A percentile compares a stretch with the other conserved stretches of the same genome.
Conservation (phyloP, 148 eudicot genomes). For the Polygonum maritimum region DNA sequence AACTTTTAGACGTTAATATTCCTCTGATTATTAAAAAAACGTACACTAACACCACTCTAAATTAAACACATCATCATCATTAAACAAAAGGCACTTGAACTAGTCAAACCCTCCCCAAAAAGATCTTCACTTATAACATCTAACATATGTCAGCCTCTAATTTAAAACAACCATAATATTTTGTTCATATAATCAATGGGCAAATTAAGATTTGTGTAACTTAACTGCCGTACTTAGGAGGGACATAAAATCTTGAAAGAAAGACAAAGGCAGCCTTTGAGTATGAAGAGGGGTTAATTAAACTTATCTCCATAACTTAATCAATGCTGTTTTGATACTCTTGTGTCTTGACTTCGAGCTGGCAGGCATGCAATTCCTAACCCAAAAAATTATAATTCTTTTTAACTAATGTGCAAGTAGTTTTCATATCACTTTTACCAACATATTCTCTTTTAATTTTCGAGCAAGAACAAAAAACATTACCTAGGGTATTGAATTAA, state of each 20-base stretch:
- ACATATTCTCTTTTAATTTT: background rate
- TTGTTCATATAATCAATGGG: too few species aligned
- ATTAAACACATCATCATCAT: background rate
- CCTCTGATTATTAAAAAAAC: background rate
- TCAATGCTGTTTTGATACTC: background rate
- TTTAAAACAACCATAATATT: background rate
- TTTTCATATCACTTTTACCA: background rate
- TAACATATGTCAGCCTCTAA: too few species aligned
- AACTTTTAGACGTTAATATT: background rate
- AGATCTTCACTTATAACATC: background rate
- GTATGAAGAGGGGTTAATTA: background rate
- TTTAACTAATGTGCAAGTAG: background rate
- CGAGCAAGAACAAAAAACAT: background rate
- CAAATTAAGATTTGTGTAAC: too few species aligned
- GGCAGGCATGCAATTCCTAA: background rate
- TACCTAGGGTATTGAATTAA: background rate
- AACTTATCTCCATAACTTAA: background rate
- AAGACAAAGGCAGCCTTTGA: background rate
- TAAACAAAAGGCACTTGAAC: too few species aligned
- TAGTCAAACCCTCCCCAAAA: too few species aligned
- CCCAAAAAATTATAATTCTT: background rate
- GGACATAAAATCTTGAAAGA: background rate
- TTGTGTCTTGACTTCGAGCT: constrained; percentile 1
- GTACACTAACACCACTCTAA: background rate
- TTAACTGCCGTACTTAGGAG: too few species aligned